These are phyloP conservation scores for Zygnema cylindricum DNA, from an alignment of 139 green algal species.

Conservation along the genomic window DNA sequence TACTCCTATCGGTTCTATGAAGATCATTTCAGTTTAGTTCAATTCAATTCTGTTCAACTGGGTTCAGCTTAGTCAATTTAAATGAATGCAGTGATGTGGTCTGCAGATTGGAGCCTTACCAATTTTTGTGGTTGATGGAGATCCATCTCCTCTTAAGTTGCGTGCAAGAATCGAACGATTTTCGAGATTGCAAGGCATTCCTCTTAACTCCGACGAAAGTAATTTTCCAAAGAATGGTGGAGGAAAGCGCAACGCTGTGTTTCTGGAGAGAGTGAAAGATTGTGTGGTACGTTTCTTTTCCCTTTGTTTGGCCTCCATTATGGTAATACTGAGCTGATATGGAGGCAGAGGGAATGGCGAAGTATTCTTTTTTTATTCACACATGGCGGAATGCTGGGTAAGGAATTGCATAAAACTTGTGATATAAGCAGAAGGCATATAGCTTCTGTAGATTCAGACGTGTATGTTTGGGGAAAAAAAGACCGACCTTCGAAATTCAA, in stretches of 20 bases:
- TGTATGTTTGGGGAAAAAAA: too few relatives aligned
- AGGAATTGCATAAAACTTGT: too few relatives aligned
- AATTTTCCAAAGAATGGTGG: neutral
- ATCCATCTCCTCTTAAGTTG: constrained; percentile 32
- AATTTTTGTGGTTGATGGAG: constrained; percentile 48
- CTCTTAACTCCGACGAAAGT: neutral
- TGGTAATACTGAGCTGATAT: too few relatives aligned
- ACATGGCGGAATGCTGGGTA: too few relatives aligned
- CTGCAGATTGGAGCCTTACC: constrained; percentile 48
- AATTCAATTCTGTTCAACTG: constrained; percentile 1
- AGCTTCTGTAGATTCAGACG: too few relatives aligned
- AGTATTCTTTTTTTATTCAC: too few relatives aligned
- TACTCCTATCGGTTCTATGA: neutral
- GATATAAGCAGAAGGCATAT: too few relatives aligned
- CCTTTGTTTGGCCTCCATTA: too few relatives aligned
- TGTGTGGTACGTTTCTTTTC: constrained; percentile 11
- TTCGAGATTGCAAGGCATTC: neutral
- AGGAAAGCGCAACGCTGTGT: neutral
- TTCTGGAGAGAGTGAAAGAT: constrained; percentile 3
- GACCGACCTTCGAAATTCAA: too few relatives aligned
- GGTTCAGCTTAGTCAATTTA: too few relatives aligned
- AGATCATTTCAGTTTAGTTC: neutral
- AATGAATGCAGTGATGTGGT: too few relatives aligned
- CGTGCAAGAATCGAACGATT: constrained; percentile 17
- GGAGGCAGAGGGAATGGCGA: too few relatives aligned